Evolutionary conservation across 2,329 filamentous ascomycete genomes (phyloP), one percentile per base, ranked within the genome.

Genomic region (Colletotrichum phormii): DNA sequence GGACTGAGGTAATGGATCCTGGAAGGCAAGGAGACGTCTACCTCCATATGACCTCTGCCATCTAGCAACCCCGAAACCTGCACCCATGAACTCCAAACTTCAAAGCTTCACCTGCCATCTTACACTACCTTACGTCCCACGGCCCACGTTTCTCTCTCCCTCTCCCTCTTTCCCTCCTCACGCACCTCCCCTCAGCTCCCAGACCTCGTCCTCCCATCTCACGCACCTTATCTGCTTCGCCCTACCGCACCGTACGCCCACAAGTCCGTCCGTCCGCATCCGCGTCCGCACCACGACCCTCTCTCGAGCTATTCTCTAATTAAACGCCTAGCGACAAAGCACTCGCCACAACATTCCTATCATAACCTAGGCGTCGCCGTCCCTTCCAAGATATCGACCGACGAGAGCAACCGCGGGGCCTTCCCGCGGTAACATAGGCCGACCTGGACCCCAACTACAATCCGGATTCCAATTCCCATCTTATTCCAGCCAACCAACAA

Each of bases 401-500:
- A 71, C 67, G 62, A 71, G 62, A 73, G 29, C 67, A 66, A 68
- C 82, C 82, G 83, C 82, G 82, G 83, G 80, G 73, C 76, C 74
- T 74, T 76, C 76, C 82, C 82, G 83, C 83, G 82, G 79, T 67
- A 71, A 74, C 57, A 81, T 77, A 81, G 80, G 79, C 78, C 82
- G 83, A 82, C 77, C 82, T 84, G 83, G 83, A 84, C 78, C 78
- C 77, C 78, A 77, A 80, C 77, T 80, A 78, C 76, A 76, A 78
- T 67, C 60, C 67, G 62, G 66, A 65, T 77, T 74, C 81, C 75
- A 79, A 76, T 77, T 80, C 79, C 77, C 78, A 75, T 77, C 77
- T 79, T 79, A 76, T 78, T 70, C 75, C 78, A 77, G 76, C 88
- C 86, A 85, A 92, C 90, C 92, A 91, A 91, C 83, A 88, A 87